Base-by-base conservation (phyloP, 371 early-diverging fungal genomes). In the Mucor mucedo region DNA sequence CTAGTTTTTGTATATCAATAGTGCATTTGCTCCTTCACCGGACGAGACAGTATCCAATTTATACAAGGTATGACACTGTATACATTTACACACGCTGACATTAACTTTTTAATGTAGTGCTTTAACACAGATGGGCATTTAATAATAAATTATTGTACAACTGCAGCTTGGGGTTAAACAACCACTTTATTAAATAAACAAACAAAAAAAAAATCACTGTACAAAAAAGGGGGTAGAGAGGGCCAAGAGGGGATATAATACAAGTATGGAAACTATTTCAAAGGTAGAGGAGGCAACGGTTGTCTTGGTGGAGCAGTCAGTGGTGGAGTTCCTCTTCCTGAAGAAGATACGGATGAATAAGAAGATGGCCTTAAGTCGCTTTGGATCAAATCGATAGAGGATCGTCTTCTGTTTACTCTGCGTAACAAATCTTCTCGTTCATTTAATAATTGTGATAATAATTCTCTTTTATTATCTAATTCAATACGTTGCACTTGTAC, bases 1-100 rank as follows among this genome's bases (percentile, higher is more conserved):
- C 44, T 30, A 93, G 93, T 95, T 94, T 71, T 77, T 96, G 9
- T 97, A 97, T 70, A 88, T 97, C 30, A 96, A 95, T 71, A 91
- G 92, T 66, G 91, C 95, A 11, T 97, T 97, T 75, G 87, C 95
- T 3, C 97, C 97, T n/a, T 87, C 95, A 38, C 96, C 97, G 4
- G 97, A 97, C 70, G 97, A 96, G 72, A 82, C 86, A 28, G 86
- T 97, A 8, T 79, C 84, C 14, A 95, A 91, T 70, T 69, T 97
- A 48, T 85, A 83, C 72, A 91, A 91, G 84, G 93, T 94, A 44
- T 2, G 29, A 38, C 39, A 41, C 21, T 10, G 38, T 52, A 28
- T 52, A 30, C 10, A 8, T 30, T 29, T 50, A 30, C 30, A 11
- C 14, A 29, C 44, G 21, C 58, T 53, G 14, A 41, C 55, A 47